phyloP scores from a whole-genome alignment of 805 yeast species.

The Suhomyces sp. region DNA sequence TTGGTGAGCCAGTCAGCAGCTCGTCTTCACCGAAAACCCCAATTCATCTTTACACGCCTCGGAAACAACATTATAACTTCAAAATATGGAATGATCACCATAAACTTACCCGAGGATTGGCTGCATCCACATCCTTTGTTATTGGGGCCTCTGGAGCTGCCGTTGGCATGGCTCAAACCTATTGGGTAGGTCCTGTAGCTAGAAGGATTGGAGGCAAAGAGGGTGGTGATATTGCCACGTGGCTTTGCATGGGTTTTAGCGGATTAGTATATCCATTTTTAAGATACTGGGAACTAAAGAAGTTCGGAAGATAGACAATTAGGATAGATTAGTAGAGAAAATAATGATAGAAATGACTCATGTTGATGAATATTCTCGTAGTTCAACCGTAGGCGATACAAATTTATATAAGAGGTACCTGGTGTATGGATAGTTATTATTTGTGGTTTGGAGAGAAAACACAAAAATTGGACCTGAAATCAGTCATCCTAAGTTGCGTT shows the following conservation, averaged over 20 bases:
- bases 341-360: neutral
- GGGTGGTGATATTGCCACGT: constrained; percentile 83
- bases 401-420: no score
- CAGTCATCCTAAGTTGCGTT: no score
- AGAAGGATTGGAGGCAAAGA: constrained; percentile 47
- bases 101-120: constrained; percentile 65
- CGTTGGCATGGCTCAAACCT: constrained; percentile 84
- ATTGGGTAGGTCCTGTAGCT: constrained; percentile 79
- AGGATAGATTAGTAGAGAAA: neutral
- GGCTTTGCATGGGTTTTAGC: constrained; percentile 71
- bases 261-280: constrained; percentile 60
- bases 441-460: no score
- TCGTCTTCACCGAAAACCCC: neutral
- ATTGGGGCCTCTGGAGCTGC: constrained; percentile 80
- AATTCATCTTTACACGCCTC: constrained; percentile 2
- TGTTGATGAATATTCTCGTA: neutral
- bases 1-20: neutral
- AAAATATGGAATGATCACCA: constrained; percentile 64
- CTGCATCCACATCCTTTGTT: constrained; percentile 63
- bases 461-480: no score
- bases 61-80: constrained; percentile 60
- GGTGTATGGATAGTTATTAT: no score
- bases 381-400: neutral
- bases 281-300: constrained; percentile 63
- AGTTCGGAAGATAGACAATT: constrained; percentile 25